Evolutionary conservation across 108 stramenopile species (phyloP), one percentile per base, ranked within the genome.

Genomic region (Conticribra weissflogii): DNA sequence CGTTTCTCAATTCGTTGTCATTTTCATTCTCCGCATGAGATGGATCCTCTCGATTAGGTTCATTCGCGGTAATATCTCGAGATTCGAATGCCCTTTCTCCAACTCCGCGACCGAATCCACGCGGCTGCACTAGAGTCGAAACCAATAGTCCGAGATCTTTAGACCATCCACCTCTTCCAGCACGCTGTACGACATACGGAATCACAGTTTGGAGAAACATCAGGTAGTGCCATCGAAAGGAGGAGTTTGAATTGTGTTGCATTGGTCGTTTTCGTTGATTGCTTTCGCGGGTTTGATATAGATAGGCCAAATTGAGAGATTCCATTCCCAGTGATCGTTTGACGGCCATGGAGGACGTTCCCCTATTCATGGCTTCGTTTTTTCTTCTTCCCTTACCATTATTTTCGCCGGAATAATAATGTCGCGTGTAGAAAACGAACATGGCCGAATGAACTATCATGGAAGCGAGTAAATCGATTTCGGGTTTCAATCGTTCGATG

Each of bases 301-400:
- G 32, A 59, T 64, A 70, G 1, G 68, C 67, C 30, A 76, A 54
- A 56, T 77, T 51, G 18, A 77, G 49, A 19, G 68, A 56, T 50
- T 77, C 76, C 76, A 77, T 77, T 18, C 76, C 76, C 31, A 77
- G 63, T 12, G 67, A 63, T 41, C 68, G 62, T 47, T 56, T 50
- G 16, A 22, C 61, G 34, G n/a, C n/a, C 44, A 9, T 41, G 36
- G 12, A 12, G 36, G 8, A 41, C 12, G 36, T n/a, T n/a, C n/a
- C n/a, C n/a, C n/a, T n/a, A n/a, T n/a, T n/a, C n/a, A n/a, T n/a
- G n/a, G n/a, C n/a, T n/a, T n/a, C n/a, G n/a, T n/a, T n/a, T n/a
- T n/a, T n/a, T n/a, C n/a, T n/a, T 41, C 5, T 41, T 41, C 8
- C 5, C 36, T 41, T 46, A 56, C 32, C 55, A 29, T 19, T 23